Evolutionary conservation across 2,329 filamentous ascomycete species (phyloP).

Genomic region (Exophiala xenobiotica): DNA sequence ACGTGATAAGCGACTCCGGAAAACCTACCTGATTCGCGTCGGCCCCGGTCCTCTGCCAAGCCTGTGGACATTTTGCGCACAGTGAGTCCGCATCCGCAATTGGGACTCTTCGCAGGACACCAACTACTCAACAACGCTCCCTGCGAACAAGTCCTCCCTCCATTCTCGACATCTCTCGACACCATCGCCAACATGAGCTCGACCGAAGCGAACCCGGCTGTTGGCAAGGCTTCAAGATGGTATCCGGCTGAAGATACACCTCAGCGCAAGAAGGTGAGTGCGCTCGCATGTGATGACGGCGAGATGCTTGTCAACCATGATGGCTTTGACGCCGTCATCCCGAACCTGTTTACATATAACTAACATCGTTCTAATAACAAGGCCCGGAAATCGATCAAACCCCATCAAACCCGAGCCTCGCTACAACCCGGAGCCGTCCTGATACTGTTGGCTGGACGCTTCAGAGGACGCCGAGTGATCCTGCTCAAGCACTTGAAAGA

Average conservation of each 20-base stretch:
- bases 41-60: not conserved
- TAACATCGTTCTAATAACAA: no score
- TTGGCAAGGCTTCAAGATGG: conserved; percentile 99
- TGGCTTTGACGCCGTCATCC: no score
- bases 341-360: no score
- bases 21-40: not conserved
- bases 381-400: no score
- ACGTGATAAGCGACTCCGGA: not conserved
- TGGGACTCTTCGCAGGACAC: not conserved
- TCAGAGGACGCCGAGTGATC: conserved; percentile 99
- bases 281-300: not conserved
- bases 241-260: conserved; percentile 92
- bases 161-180: conserved; percentile 2
- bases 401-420: conserved; percentile 81
- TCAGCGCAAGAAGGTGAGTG: conserved; percentile 89
- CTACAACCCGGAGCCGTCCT: conserved; percentile 94
- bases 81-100: not conserved
- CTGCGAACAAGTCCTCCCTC: not conserved
- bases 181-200: conserved; percentile 35
- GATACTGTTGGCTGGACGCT: conserved; percentile 98
- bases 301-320: not conserved
- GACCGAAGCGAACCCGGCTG: conserved; percentile 68
- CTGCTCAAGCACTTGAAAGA: conserved; percentile 97
- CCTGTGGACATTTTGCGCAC: not conserved
- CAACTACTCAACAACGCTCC: not conserved